Base-by-base conservation (phyloP, 768 basidiomycete species). In the Podaxis rugospora region DNA sequence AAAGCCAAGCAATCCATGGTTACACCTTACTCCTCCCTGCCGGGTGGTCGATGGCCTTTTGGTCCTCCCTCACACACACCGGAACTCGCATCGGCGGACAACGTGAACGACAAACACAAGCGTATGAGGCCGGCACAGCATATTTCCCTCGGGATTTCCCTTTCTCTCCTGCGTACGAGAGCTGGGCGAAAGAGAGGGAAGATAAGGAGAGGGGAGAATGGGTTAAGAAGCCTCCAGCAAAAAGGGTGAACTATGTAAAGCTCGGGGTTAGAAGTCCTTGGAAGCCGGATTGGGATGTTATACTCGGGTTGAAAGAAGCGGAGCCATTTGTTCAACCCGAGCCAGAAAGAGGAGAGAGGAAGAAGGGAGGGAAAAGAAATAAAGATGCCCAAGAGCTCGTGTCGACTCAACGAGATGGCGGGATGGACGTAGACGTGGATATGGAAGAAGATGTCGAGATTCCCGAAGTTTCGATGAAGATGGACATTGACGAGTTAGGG, bases 41-140 rank as follows among this genome's bases (percentile, higher is more conserved):
- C 1, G 94, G 93, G 11, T 98, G 95, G 94, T 82, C 84, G 0
- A 96, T 94, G 88, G 80, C 95, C 1, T 93, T 98, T 74, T 85
- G 92, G 63, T 80, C 80, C 42, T 95, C 95, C 2, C 81, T 99
- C 53, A 80, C 81, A 2, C 87, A 85, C 71, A 94, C 95, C 0
- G 89, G 90, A 21, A 92, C 91, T 1, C 88, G 93, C 5, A 81
- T 96, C 16, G 91, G 83, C 4, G 96, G 95, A 1, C 89, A 95
- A 67, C 84, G 88, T 28, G 93, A 98, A 68, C 84, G 89, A 36
- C 81, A 82, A 65, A 87, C 86, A 4, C 93, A 96, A 66, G 78
- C 84, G 40, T 93, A 91, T 66, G 96, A 98, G 73, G 86, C 90
- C 3, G 91, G 90, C 5, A 74, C 75, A 0, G 68, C 83, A 2